Base-by-base conservation (phyloP, 805 yeast species). In the Candida palmyrensis region DNA sequence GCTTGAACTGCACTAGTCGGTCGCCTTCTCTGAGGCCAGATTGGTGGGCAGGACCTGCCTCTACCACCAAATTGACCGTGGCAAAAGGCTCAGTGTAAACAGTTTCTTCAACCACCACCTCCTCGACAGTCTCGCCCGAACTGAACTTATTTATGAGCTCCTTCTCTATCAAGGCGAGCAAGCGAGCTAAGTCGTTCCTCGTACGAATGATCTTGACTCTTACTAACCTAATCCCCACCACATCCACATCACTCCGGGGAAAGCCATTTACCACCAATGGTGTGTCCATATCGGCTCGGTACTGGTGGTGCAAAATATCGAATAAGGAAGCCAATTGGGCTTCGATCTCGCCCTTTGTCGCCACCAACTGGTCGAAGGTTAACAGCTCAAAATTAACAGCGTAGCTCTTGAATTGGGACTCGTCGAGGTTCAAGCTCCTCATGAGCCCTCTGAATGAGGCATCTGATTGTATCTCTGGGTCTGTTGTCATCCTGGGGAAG, bases 191-290 rank as follows among this genome's bases (percentile, higher is more conserved):
- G 55, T 90, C 97, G 48, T 87, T 89, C 37, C 80, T 66, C 25
- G 82, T 61, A 33, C 82, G 64, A 22, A 82, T 76, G 20, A 89
- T 75, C 47, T 71, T 73, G 7, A 77, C 71, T 38, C 96, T 61
- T 1, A 79, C 50, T 7, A 72, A 53, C 33, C 95, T 62, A 9
- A 87, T 66, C 14, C 62, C 48, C 11, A 87, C 75, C 4, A 90
- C 82, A 47, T 90, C 95, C 18, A 90, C 69, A 49, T 90, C 97
- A 12, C 66, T 55, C 27, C 97, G 62, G 1, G 98, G 98, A 47
- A 75, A 90, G 14, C 97, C 96, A 48, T 90, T 95, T 0, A 47
- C 38, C 2, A 84, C 57, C 37, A 90, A 55, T 0, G 77, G 66
- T 1, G 89, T 79, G 16, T 69, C 54, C 85, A 86, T 78, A 42